These are phyloP conservation scores for Annulohypoxylon bovei DNA, from an alignment of 495 filamentous ascomycete species.

Conservation along the genomic window DNA sequence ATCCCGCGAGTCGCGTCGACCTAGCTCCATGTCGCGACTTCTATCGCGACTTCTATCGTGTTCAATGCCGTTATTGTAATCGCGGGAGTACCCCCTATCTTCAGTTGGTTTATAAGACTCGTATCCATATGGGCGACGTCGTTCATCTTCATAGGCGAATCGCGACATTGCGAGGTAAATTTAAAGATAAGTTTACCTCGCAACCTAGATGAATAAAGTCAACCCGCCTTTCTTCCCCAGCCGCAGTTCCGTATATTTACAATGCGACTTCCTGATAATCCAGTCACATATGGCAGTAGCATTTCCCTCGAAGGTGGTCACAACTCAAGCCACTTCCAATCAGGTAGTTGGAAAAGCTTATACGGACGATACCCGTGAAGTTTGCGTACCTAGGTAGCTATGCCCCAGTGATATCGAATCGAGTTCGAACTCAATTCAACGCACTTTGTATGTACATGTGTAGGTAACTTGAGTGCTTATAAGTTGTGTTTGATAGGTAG, in stretches of 20 bases:
- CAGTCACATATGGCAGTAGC: slow-evolving; percentile 13
- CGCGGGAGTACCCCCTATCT: slow-evolving; percentile 10
- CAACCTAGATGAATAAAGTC: background rate
- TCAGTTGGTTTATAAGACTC: slow-evolving; percentile 9
- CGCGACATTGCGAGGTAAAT: slow-evolving; percentile 12
- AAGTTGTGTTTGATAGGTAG: background rate
- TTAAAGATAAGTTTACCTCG: background rate
- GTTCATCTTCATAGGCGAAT: slow-evolving; percentile 13
- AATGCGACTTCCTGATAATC: slow-evolving; percentile 19
- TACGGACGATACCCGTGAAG: background rate
- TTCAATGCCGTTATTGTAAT: background rate
- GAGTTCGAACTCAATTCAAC: background rate
- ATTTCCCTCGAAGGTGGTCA: slow-evolving; percentile 15
- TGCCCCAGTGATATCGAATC: background rate
- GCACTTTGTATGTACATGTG: background rate
- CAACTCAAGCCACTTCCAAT: slow-evolving; percentile 11
- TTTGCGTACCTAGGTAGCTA: background rate
- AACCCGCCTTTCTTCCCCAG: background rate
- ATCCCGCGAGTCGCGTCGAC: slow-evolving; percentile 25
- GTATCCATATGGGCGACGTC: background rate
- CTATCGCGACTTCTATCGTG: slow-evolving; percentile 5
- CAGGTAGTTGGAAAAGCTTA: background rate
- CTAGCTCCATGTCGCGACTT: slow-evolving; percentile 3
- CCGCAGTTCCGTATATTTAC: slow-evolving; percentile 13
- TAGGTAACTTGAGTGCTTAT: background rate